Percentiles rank a stretch among this genome's conserved stretches.
phyloP scores from a whole-genome alignment of 2,329 filamentous ascomycete species.

The Ophiostoma himal-ulmi region DNA sequence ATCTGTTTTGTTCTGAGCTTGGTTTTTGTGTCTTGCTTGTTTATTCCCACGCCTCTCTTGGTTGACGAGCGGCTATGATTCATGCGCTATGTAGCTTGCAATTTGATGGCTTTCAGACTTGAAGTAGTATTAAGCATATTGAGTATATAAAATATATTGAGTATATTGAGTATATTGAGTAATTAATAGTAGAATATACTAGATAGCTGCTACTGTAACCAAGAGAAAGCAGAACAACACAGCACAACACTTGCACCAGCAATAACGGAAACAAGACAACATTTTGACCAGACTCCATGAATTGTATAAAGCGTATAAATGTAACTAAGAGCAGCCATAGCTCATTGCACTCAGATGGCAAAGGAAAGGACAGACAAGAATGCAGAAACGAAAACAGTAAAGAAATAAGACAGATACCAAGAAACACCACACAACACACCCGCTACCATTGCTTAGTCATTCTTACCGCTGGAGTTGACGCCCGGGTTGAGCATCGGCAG shows the following conservation, averaged over 20 bases:
- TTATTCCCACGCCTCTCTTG: neutral
- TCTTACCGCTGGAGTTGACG: conserved; percentile 44
- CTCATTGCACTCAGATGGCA: conserved; percentile 10
- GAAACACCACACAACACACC: neutral
- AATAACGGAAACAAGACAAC: neutral
- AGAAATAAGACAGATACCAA: neutral
- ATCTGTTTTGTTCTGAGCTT: neutral
- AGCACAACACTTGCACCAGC: neutral
- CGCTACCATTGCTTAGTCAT: conserved; percentile 36
- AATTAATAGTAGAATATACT: neutral
- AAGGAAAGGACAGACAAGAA: neutral
- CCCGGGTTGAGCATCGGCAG: conserved; percentile 53
- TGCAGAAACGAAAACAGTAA: neutral
- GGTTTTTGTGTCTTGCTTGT: neutral
- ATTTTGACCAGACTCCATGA: conserved; percentile 10
- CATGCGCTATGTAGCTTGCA: neutral
- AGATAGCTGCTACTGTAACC: neutral
- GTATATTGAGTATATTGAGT: no score
- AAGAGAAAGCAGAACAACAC: neutral
- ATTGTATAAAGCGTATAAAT: conserved; percentile 9
- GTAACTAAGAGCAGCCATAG: conserved; percentile 8
- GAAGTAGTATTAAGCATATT: neutral
- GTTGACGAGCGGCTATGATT: neutral
- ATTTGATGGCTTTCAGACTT: neutral
- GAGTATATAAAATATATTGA: no score